Evolutionary conservation across 805 yeast species (phyloP), one percentile per base, ranked within the genome.

Genomic region (Millerozyma acaciae): DNA sequence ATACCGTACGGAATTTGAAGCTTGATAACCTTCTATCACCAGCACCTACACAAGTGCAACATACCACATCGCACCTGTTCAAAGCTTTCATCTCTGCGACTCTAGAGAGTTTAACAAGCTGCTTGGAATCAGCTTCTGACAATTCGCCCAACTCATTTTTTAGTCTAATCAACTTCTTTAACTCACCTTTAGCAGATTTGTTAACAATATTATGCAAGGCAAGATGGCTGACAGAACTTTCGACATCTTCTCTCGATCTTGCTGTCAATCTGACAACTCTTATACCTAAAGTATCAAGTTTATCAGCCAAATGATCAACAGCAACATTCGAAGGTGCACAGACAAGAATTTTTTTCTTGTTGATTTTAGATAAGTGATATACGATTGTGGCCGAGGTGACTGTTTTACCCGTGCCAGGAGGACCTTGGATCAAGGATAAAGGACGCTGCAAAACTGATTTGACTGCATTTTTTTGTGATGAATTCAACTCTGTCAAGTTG

Each of bases 291-390:
- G 58, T 53, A 34, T 77, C 73, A 26, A 89, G 65, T 47, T 88
- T 83, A 7, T 70, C 72, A 2, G 96, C 86, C 35, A 89, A 68
- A 62, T 89, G 95, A 55, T 89, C 96, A 20, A 86, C 96, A 0
- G 96, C 97, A 31, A 89, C 90, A 57, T 89, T 89, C 14, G 96
- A 88, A 15, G 97, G 96, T 3, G 97, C 96, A 67, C 96, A 86
- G 3, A 88, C 96, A 25, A 89, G 67, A 6, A 88, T 77, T 40
- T 76, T 75, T 30, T 76, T 79, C 35, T 75, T 74, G 45, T 75
- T 76, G 39, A 79, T 50, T 38, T 76, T 75, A 3, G 78, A 68
- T 34, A 87, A 62, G 48, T 86, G 95, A 46, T 84, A 81, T 19
- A 88, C 75, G 37, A 89, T 84, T 0, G 95, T 80, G 2, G 96